Conservation (phyloP, 257 asterid species). For the Thymus quinquecostatus region DNA sequence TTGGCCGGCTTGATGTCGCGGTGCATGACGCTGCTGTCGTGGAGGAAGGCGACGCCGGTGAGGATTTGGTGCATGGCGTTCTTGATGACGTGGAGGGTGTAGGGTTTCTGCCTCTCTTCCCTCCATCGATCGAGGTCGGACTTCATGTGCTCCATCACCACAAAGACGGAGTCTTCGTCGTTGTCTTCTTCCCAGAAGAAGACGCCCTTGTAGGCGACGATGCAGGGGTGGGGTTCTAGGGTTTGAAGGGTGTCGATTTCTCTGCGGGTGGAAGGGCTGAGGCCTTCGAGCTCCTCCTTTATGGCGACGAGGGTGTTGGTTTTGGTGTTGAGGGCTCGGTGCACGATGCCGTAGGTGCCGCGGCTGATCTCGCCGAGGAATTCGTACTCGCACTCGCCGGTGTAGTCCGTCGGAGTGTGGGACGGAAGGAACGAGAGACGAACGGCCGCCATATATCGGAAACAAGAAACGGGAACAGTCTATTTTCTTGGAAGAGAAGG, state of each 20-base stretch:
- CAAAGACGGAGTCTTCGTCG: neutral
- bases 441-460: no score
- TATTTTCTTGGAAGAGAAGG: no score
- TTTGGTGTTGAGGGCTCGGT: neutral
- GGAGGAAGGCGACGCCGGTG: neutral
- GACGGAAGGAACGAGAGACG: no score
- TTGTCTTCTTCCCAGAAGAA: no score
- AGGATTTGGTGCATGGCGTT: neutral
- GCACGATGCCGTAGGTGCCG: neutral
- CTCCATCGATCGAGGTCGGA: neutral
- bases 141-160: slow-evolving; percentile 6
- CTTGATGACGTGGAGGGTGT: neutral
- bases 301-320: neutral
- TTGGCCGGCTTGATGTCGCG: neutral
- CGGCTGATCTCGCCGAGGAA: neutral
- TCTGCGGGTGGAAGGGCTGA: neutral
- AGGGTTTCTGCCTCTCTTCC: neutral
- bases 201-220: neutral
- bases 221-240: slow-evolving; percentile 2
- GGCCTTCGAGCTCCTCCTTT: neutral
- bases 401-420: no score
- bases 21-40: neutral
- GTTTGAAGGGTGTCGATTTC: neutral
- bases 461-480: no score
- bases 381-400: neutral